A percentile compares a stretch with the other conserved stretches of the same genome.
These are phyloP conservation scores for Chaetomium fimeti DNA, from an alignment of 495 filamentous ascomycete genomes.

Conservation along the genomic window DNA sequence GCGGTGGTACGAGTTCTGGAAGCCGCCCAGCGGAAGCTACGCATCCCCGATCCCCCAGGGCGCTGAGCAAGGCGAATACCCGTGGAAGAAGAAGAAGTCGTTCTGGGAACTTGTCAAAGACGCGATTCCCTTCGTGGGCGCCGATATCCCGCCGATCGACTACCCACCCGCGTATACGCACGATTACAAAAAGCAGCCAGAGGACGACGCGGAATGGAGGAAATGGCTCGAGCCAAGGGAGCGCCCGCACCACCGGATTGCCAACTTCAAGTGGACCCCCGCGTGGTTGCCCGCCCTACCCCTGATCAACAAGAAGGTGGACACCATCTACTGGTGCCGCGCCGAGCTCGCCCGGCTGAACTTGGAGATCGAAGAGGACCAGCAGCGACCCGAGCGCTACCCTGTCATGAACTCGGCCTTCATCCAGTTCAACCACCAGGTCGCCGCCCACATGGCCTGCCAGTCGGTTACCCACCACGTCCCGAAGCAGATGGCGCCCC, in stretches of 20 bases:
- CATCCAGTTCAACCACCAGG: slow-evolving; percentile 97
- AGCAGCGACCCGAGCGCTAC: slow-evolving; percentile 79
- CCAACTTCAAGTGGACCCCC: slow-evolving; percentile 68
- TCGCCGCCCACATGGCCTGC: slow-evolving; percentile 96
- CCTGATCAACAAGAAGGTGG: slow-evolving; percentile 83
- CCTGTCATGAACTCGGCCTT: slow-evolving; percentile 98
- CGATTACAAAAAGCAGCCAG: slow-evolving; percentile 60
- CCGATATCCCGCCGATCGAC: slow-evolving; percentile 44
- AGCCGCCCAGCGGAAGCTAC: slow-evolving; percentile 52
- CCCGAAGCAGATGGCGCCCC: slow-evolving; percentile 91
- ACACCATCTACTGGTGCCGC: slow-evolving; percentile 90
- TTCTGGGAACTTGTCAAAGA: slow-evolving; percentile 46
- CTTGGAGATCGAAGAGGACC: slow-evolving; percentile 88
- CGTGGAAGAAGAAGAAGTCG: slow-evolving; percentile 44
- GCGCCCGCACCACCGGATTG: slow-evolving; percentile 80
- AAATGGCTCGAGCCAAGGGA: slow-evolving; percentile 77
- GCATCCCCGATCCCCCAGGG: slow-evolving; percentile 54
- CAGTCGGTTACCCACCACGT: slow-evolving; percentile 89
- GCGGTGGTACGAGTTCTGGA: slow-evolving; percentile 56
- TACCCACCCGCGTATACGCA: slow-evolving; percentile 72
- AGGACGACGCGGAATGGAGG: slow-evolving; percentile 76
- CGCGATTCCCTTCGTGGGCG: slow-evolving; percentile 41
- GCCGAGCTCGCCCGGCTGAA: slow-evolving; percentile 86
- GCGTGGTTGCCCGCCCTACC: slow-evolving; percentile 76
- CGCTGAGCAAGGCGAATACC: slow-evolving; percentile 42